Percentiles rank a stretch among this genome's conserved stretches.
Evolutionary conservation across 345 rosid species (phyloP).

Genomic region (Kernera saxatilis): DNA sequence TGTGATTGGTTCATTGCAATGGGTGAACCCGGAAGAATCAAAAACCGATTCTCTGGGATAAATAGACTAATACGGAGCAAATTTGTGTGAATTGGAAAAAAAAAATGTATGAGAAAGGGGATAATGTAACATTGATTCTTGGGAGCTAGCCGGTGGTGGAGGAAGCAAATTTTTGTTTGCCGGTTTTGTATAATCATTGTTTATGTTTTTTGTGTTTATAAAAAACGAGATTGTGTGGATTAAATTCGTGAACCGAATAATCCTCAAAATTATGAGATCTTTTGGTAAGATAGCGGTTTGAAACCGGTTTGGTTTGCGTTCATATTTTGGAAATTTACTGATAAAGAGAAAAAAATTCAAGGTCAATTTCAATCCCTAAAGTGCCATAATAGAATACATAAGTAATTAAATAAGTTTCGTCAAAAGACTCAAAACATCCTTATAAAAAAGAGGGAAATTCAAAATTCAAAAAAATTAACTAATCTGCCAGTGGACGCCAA

Average conservation of each 20-base stretch:
- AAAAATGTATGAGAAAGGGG: too few relatives aligned
- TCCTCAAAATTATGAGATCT: background rate
- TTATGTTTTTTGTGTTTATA: background rate
- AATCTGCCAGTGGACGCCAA: background rate
- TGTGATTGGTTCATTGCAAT: background rate
- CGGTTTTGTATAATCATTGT: constrained; percentile 1
- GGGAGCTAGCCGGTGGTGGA: constrained; percentile 1
- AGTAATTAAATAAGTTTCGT: too few relatives aligned
- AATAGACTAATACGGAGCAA: background rate
- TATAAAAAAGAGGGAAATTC: background rate
- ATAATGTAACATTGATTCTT: background rate
- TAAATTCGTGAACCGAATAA: background rate
- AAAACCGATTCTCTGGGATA: constrained; percentile 1
- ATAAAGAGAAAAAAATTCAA: too few relatives aligned
- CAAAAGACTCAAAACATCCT: too few relatives aligned
- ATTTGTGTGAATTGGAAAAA: constrained; percentile 7
- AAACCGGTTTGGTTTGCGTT: background rate
- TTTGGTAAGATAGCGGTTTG: background rate
- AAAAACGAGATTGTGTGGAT: background rate
- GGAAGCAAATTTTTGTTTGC: background rate
- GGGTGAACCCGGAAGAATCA: background rate
- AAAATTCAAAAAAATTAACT: background rate
- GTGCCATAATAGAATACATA: too few relatives aligned
- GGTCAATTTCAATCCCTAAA: too few relatives aligned
- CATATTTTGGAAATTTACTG: background rate